A percentile compares a stretch with the other conserved stretches of the same genome.
Evolutionary conservation across 2,329 filamentous ascomycete species (phyloP).

Genomic region (Pezicula neosporulosa): DNA sequence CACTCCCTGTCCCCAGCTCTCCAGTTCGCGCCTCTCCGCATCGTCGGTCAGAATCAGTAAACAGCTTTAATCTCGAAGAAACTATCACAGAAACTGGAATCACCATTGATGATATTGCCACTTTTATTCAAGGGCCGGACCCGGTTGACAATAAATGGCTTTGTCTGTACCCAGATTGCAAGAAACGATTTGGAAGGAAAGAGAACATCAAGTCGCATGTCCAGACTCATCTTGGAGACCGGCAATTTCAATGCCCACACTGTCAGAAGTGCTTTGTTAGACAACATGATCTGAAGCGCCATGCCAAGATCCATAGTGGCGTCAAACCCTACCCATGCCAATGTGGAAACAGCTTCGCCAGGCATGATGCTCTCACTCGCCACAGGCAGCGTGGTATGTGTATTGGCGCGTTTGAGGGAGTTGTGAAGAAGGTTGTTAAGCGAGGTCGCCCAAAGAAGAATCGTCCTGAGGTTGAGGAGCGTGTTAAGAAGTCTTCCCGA

Average conservation of each 20-base stretch:
- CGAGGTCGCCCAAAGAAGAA: conserved; percentile 63
- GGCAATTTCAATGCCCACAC: conserved; percentile 89
- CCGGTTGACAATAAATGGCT: conserved; percentile 74
- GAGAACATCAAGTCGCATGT: conserved; percentile 99
- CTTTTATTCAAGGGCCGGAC: conserved; percentile 71
- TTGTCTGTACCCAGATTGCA: conserved; percentile 74
- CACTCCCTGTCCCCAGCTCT: conserved; percentile 11
- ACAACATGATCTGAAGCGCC: conserved; percentile 94
- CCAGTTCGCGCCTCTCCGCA: conserved; percentile 33
- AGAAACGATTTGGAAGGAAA: conserved; percentile 90
- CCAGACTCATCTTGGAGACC: conserved; percentile 94
- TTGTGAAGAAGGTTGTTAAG: conserved; percentile 63
- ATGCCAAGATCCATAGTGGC: conserved; percentile 95
- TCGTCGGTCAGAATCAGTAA: conserved; percentile 56
- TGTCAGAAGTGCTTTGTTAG: conserved; percentile 96
- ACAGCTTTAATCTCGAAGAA: conserved; percentile 60
- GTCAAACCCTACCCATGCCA: conserved; percentile 94
- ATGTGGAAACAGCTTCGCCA: conserved; percentile 90
- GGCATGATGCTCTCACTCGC: conserved; percentile 90
- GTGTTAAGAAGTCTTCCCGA: conserved; percentile 53
- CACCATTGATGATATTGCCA: conserved; percentile 77
- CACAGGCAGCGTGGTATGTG: conserved; percentile 97
- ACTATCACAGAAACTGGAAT: conserved; percentile 77
- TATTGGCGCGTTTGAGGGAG: conserved; percentile 86
- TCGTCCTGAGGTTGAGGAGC: conserved; percentile 46